Evolutionary conservation across 1,284 basidiomycete species (phyloP).

Genomic region (Leccinum subrobustum): DNA sequence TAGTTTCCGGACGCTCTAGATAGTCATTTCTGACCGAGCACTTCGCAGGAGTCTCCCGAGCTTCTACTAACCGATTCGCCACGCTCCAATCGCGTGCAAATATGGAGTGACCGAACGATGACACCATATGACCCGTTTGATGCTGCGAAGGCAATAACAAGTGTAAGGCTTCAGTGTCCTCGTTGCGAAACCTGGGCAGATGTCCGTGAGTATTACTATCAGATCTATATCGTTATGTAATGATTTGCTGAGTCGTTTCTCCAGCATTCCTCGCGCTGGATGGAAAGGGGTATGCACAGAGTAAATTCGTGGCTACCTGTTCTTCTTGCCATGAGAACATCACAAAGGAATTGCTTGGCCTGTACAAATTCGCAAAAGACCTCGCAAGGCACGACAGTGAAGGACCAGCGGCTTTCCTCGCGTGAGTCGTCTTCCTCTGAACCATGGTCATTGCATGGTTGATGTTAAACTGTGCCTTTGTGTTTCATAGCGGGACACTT

Average conservation of each 20-base stretch:
- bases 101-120: constrained; percentile 28
- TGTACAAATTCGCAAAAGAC: constrained; percentile 33
- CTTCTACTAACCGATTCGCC: constrained; percentile 15
- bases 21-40: not conserved
- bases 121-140: constrained; percentile 35
- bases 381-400: constrained; percentile 9
- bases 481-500: too few relatives aligned
- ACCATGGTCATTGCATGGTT: too few relatives aligned
- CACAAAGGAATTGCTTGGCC: constrained; percentile 30
- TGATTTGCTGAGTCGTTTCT: not conserved
- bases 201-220: constrained; percentile 8
- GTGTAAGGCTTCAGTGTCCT: constrained; percentile 11
- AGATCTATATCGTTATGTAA: not conserved
- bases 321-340: constrained; percentile 24
- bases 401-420: not conserved
- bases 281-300: constrained; percentile 35
- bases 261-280: constrained; percentile 25
- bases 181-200: constrained; percentile 1
- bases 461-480: too few relatives aligned
- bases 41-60: constrained; percentile 13
- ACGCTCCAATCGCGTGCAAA: constrained; percentile 7
- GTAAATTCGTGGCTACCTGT: constrained; percentile 28
- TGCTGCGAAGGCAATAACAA: constrained; percentile 5
- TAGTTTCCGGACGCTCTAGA: not conserved
- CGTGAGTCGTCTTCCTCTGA: not conserved